These are phyloP conservation scores for Lecanoromycetidae sp. DNA, from an alignment of 2,329 filamentous ascomycete genomes.

Conservation along the genomic window DNA sequence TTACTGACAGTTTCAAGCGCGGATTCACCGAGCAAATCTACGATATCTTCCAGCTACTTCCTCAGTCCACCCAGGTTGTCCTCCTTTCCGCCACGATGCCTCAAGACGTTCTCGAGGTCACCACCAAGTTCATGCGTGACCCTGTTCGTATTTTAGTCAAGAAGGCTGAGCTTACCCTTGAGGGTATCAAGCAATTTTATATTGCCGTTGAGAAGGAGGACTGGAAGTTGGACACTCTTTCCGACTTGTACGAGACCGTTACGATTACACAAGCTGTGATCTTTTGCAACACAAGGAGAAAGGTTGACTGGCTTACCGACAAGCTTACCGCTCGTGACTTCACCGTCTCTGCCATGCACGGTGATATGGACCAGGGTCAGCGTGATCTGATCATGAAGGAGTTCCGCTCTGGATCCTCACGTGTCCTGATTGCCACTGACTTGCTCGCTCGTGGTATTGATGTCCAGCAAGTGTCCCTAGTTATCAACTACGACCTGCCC, in stretches of 20 bases:
- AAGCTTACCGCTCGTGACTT: conserved; percentile 98
- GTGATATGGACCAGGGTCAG: conserved; percentile 96
- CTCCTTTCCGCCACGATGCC: conserved; percentile 97
- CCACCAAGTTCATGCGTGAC: conserved; percentile 99
- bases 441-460: conserved; percentile 98
- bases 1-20: conserved; percentile 42
- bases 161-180: conserved; percentile 98
- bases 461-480: conserved; percentile 97
- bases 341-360: conserved; percentile 99
- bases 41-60: conserved; percentile 98
- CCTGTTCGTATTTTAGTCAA: conserved; percentile 98
- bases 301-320: conserved; percentile 99
- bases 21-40: conserved; percentile 99
- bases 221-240: conserved; percentile 99
- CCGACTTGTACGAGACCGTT: conserved; percentile 96
- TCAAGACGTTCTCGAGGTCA: conserved; percentile 97
- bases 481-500: conserved; percentile 99
- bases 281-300: conserved; percentile 99
- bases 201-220: conserved; percentile 99
- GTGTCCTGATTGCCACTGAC: conserved; percentile 97
- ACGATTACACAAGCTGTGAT: conserved; percentile 99
- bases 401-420: conserved; percentile 96
- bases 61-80: conserved; percentile 95
- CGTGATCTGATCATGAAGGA: conserved; percentile 99
- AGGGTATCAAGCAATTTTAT: conserved; percentile 99